These are phyloP conservation scores for Mycothermus thermophilus DNA, from an alignment of 495 filamentous ascomycete species.

Conservation along the genomic window DNA sequence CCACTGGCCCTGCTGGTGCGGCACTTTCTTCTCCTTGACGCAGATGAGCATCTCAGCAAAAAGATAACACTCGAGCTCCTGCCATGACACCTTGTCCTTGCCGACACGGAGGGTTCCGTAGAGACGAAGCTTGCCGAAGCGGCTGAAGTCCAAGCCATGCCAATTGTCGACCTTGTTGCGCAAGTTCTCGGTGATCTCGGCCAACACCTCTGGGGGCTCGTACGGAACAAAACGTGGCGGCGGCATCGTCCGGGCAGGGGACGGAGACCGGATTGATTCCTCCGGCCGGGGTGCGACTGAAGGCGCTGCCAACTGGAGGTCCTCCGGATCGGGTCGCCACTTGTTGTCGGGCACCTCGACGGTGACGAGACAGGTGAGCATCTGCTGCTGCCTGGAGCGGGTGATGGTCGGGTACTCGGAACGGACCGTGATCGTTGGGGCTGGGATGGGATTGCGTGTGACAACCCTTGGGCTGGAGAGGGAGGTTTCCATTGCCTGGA, in stretches of 20 bases:
- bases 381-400: constrained; percentile 86
- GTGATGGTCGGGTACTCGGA: constrained; percentile 94
- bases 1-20: constrained; percentile 41
- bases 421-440: constrained; percentile 80
- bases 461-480: constrained; percentile 58
- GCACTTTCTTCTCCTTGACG: constrained; percentile 85
- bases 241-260: constrained; percentile 36
- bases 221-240: constrained; percentile 47
- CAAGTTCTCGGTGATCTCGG: constrained; percentile 77
- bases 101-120: constrained; percentile 88
- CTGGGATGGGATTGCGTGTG: constrained; percentile 79
- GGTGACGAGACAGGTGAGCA: constrained; percentile 83
- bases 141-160: constrained; percentile 92
- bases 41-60: constrained; percentile 99
- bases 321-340: constrained; percentile 77
- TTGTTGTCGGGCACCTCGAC: constrained; percentile 89
- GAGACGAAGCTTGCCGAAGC: constrained; percentile 86
- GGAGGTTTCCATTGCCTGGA: constrained; percentile 89
- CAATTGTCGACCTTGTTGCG: constrained; percentile 86
- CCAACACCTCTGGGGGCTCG: constrained; percentile 52
- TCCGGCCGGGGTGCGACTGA: constrained; percentile 28
- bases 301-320: constrained; percentile 55
- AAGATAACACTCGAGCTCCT: constrained; percentile 93
- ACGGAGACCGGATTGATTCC: constrained; percentile 32
- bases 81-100: constrained; percentile 94